Conservation (phyloP, 2,329 filamentous ascomycete species). For the Aspergillus oerlinghausenensis region DNA sequence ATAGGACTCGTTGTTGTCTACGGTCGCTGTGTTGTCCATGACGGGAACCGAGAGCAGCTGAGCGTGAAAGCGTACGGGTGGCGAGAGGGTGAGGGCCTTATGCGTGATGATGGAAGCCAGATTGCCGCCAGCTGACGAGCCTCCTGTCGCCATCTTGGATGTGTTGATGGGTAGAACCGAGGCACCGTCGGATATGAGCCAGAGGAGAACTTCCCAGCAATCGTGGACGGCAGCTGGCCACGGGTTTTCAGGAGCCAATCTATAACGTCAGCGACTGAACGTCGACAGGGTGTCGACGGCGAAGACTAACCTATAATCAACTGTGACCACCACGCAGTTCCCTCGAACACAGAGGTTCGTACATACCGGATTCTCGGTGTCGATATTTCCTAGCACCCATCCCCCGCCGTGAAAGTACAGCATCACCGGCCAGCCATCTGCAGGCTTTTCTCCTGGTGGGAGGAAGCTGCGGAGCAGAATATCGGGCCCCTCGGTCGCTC, state of each 20-base stretch:
- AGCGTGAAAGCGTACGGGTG: slow-evolving; percentile 38
- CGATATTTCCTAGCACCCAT: slow-evolving; percentile 55
- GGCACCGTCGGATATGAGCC: slow-evolving; percentile 37
- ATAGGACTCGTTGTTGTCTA: slow-evolving; percentile 46
- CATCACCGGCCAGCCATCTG: slow-evolving; percentile 51
- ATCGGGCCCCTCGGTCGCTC: slow-evolving; percentile 45
- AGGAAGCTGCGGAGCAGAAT: slow-evolving; percentile 50
- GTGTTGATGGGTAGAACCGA: slow-evolving; percentile 39
- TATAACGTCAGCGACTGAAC: slow-evolving; percentile 15
- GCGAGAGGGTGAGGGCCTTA: slow-evolving; percentile 39
- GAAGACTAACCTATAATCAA: slow-evolving; percentile 49
- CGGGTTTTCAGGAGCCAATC: slow-evolving; percentile 54
- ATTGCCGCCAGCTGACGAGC: slow-evolving; percentile 51
- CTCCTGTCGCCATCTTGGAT: slow-evolving; percentile 45
- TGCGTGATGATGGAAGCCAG: slow-evolving; percentile 52
- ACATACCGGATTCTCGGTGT: slow-evolving; percentile 55
- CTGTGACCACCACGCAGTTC: slow-evolving; percentile 51
- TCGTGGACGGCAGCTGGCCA: slow-evolving; percentile 56
- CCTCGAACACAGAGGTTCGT: slow-evolving; percentile 50
- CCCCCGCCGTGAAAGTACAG: slow-evolving; percentile 57
- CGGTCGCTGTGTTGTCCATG: slow-evolving; percentile 53
- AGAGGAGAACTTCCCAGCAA: slow-evolving; percentile 53
- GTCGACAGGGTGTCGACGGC: neutral
- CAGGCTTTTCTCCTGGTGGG: slow-evolving; percentile 42
- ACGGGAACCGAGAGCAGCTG: slow-evolving; percentile 57